Base-by-base conservation (phyloP, 371 early-diverging fungal genomes). In the Caulochytrium protostelioides region DNA sequence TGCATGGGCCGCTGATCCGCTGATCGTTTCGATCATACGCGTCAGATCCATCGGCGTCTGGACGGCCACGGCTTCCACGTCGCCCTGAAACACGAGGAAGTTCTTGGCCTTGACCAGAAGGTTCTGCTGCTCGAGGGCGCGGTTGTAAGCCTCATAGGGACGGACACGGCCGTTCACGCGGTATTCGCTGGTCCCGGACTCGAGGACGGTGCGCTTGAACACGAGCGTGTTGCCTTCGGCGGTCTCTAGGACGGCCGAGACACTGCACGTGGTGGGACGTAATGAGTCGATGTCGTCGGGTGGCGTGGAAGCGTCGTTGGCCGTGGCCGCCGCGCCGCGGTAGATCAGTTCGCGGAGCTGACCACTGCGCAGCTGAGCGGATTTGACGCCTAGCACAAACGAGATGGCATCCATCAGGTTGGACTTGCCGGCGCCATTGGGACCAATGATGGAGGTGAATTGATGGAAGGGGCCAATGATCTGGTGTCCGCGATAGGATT, bases 361-460 rank as follows among this genome's bases (percentile, higher is more conserved):
- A 8, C 75, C 55, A 0, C 89, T 85, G 20, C 98, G 78, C 39
- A 97, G 56, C 23, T 84, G 82, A 8, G 72, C 39, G 1, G 83
- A 77, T 34, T 82, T 73, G 32, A 97, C 75, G 36, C 95, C 95
- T 17, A 98, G 70, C 0, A 90, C 97, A 66, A 98, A 99, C 19
- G 78, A 75, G 45, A 99, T 83, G 27, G 97, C 99, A 55, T 98
- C 99, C 86, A 99, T 86, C 22, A 98, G 65, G 50, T 99, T 99
- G 12, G 89, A 87, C 57, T 99, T 99, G 19, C 92, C 87, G 38
- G 86, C 76, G 35, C 99, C 99, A 64, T 99, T 99, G 21, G 98
- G 97, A 9, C 99, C 99, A 40, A 98, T 84, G 28, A 99, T 81
- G 39, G 86, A 82, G 3, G 97, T 90, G 54, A 99, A 97, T 50